phyloP scores from a whole-genome alignment of 495 filamentous ascomycete genomes.

The Annulohypoxylon nitens region DNA sequence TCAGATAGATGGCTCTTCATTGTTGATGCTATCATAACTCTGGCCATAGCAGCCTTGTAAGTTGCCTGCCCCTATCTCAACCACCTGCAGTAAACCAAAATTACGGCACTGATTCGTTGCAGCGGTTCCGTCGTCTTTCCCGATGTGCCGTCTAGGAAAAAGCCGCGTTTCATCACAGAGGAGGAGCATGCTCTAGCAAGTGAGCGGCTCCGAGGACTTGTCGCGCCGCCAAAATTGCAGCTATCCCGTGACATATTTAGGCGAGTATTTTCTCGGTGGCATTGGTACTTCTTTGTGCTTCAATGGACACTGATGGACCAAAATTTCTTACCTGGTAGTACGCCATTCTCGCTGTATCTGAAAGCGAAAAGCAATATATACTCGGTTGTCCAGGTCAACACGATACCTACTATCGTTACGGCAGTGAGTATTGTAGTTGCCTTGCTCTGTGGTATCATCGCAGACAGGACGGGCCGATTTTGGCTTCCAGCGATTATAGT shows the following conservation, averaged over 20 bases:
- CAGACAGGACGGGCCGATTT: conserved; percentile 49
- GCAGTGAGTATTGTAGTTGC: conserved; percentile 53
- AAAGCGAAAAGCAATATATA: conserved; percentile 54
- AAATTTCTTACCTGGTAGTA: conserved; percentile 48
- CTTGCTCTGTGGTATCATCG: conserved; percentile 47
- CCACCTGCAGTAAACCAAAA: no score
- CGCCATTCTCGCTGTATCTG: conserved; percentile 52
- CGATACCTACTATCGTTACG: conserved; percentile 55
- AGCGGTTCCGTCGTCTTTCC: conserved; percentile 61
- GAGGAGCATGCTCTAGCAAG: conserved; percentile 42
- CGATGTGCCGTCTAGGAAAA: conserved; percentile 58
- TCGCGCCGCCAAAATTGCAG: conserved; percentile 36
- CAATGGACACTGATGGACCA: conserved; percentile 54
- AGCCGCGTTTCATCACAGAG: conserved; percentile 39
- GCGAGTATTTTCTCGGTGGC: conserved; percentile 43
- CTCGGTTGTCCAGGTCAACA: conserved; percentile 52
- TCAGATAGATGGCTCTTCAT: conserved; percentile 60
- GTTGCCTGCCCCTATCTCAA: background rate
- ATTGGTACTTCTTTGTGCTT: conserved; percentile 49
- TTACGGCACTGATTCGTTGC: background rate
- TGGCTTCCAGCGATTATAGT: conserved; percentile 50
- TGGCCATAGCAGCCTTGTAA: conserved; percentile 58
- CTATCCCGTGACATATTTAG: conserved; percentile 42
- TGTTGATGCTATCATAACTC: conserved; percentile 56
- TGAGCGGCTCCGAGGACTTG: conserved; percentile 33